phyloP scores from a whole-genome alignment of 1,284 basidiomycete species.

The Marasmius fiardii region DNA sequence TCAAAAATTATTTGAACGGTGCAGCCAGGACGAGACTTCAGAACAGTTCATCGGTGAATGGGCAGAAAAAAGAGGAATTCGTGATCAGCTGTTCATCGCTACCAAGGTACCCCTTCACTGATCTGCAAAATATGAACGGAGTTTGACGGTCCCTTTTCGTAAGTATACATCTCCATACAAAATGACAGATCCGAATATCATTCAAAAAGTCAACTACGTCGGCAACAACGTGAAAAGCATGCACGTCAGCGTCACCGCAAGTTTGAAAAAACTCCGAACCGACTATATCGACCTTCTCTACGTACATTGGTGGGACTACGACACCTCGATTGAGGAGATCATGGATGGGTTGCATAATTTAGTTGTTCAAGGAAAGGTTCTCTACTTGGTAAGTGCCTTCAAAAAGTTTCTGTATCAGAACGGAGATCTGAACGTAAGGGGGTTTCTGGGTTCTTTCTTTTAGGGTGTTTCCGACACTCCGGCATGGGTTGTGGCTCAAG shows the following conservation, averaged over 20 bases:
- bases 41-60: conserved; percentile 9
- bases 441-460: too few relatives aligned
- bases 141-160: too few relatives aligned
- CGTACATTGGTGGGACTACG: conserved; percentile 53
- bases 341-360: conserved; percentile 48
- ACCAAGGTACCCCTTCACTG: not conserved
- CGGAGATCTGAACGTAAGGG: not conserved
- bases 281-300: conserved; percentile 52
- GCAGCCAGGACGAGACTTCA: conserved; percentile 1
- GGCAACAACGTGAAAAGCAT: conserved; percentile 49
- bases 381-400: conserved; percentile 38
- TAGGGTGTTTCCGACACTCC: conserved; percentile 35
- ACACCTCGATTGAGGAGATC: conserved; percentile 51
- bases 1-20: too few relatives aligned
- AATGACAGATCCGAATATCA: conserved; percentile 18
- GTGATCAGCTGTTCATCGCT: conserved; percentile 6
- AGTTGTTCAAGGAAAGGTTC: conserved; percentile 41
- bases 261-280: conserved; percentile 56
- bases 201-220: conserved; percentile 37
- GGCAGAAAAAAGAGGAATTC: conserved; percentile 5
- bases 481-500: conserved; percentile 46
- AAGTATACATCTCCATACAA: conserved; percentile 18
- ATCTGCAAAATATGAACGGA: too few relatives aligned
- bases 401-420: too few relatives aligned
- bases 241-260: conserved; percentile 39